Base-by-base conservation (phyloP, 2,329 filamentous ascomycete genomes). In the Rhynchosporium graminicola region DNA sequence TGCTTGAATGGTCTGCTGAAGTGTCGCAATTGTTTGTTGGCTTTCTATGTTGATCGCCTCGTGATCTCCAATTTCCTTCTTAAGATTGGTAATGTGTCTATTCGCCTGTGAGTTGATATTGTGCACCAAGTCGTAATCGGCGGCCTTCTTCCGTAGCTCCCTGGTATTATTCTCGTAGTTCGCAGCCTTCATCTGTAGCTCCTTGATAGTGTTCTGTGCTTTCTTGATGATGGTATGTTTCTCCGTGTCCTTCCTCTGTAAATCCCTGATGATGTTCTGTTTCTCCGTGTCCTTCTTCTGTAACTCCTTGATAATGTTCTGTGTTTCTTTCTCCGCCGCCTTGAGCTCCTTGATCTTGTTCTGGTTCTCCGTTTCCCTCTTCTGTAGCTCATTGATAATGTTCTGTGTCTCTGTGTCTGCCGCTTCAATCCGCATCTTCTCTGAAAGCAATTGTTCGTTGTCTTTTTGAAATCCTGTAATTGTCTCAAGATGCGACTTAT, bases 381-480 rank as follows among this genome's bases (percentile, higher is more conserved):
- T 40, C 33, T 54, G 33, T 13, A 36, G 12, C 7, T 4, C 26
- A n/a, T 40, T 28, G 20, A 40, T 38, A 38, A 36, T 7, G n/a
- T 2, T 54, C n/a, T 38, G 31, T 7, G 50, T 9, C 50, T 52
- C 15, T n/a, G n/a, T 10, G 43, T 46, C 20, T n/a, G 7, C n/a
- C 43, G 50, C 4, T 70, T 56, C 28, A 26, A 31, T 3, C 26
- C 36, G 28, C 42, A 12, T 57, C 42, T 57, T 57, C 54, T 46
- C 71, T 7, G 40, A 31, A 6, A n/a, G 45, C 46, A 60, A 52
- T 9, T 51, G 45, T 45, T 60, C 36, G 47, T 62, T 58, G 31
- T 48, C 40, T 52, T 31, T 52, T 45, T 52, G 38, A 20, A 55
- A 38, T 42, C 54, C 6, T 52, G 48, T 20, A 52, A 47, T 43